phyloP scores from a whole-genome alignment of 805 yeast species.

The Candida pseudoglaebosa region DNA sequence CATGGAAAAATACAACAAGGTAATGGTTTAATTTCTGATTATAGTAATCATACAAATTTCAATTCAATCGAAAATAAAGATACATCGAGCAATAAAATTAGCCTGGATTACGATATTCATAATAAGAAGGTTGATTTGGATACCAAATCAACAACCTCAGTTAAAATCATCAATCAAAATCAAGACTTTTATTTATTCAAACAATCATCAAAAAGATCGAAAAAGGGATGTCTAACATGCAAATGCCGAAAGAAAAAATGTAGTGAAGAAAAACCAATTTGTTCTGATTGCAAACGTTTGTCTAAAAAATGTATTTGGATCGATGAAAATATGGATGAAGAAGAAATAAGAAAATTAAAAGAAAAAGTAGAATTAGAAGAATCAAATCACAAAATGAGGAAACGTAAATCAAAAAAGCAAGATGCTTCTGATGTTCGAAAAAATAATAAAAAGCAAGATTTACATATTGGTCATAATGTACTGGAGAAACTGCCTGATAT shows the following conservation, averaged over 20 bases:
- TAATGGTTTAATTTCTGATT: too few species aligned
- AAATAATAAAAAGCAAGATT: not conserved
- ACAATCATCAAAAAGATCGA: constrained; percentile 35
- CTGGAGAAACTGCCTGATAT: too few species aligned
- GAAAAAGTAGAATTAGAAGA: constrained; percentile 37
- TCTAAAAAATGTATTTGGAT: constrained; percentile 47
- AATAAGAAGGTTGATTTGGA: too few species aligned
- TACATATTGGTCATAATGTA: too few species aligned
- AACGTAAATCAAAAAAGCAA: constrained; percentile 21
- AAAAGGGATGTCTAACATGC: constrained; percentile 66
- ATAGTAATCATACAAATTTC: too few species aligned
- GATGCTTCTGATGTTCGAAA: not conserved
- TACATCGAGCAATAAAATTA: too few species aligned
- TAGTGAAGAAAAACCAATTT: constrained; percentile 46
- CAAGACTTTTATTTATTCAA: constrained; percentile 13
- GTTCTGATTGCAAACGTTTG: constrained; percentile 48
- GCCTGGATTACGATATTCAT: too few species aligned
- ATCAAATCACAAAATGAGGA: constrained; percentile 38
- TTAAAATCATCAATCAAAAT: constrained; percentile 13
- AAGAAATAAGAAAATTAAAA: constrained; percentile 32
- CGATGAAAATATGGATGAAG: constrained; percentile 41
- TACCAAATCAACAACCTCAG: too few species aligned
- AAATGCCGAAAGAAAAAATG: constrained; percentile 61
- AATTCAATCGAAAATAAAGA: too few species aligned
- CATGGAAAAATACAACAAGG: too few species aligned